Evolutionary conservation across 192 early-diverging fungal species (phyloP).

Genomic region (Gigaspora rosea): DNA sequence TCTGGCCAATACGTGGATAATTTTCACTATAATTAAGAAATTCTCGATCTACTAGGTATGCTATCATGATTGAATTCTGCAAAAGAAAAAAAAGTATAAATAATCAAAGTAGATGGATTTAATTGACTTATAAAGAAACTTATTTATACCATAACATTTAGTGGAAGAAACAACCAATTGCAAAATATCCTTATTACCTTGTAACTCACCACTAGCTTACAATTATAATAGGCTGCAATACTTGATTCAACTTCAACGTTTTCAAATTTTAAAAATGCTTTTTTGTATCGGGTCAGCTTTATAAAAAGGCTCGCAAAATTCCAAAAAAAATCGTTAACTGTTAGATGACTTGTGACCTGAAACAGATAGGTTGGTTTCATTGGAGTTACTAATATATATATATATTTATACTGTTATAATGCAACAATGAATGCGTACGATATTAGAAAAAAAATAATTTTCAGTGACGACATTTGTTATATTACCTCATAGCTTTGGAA

Average conservation of each 20-base stretch:
- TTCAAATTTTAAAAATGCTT: conserved; percentile 21
- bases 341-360: no score
- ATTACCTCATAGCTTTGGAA: no score
- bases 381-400: no score
- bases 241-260: conserved; percentile 51
- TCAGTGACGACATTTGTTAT: no score
- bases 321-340: no score
- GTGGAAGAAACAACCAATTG: conserved; percentile 52
- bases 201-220: conserved; percentile 59
- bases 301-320: no score
- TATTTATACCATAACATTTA: conserved; percentile 57
- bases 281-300: no score
- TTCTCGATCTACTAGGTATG: conserved; percentile 60
- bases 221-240: conserved; percentile 48
- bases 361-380: no score
- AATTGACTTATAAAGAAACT: neutral
- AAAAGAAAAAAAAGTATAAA: neutral
- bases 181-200: conserved; percentile 55
- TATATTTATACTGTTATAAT: no score
- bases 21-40: conserved; percentile 50
- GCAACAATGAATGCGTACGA: no score
- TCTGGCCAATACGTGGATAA: conserved; percentile 72
- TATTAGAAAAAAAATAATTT: no score
- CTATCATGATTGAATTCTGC: conserved; percentile 52
- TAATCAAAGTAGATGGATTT: neutral